A percentile compares a stretch with the other conserved stretches of the same genome.
Evolutionary conservation across 306 rosid species (phyloP).

Genomic region (Cicer judaicum): DNA sequence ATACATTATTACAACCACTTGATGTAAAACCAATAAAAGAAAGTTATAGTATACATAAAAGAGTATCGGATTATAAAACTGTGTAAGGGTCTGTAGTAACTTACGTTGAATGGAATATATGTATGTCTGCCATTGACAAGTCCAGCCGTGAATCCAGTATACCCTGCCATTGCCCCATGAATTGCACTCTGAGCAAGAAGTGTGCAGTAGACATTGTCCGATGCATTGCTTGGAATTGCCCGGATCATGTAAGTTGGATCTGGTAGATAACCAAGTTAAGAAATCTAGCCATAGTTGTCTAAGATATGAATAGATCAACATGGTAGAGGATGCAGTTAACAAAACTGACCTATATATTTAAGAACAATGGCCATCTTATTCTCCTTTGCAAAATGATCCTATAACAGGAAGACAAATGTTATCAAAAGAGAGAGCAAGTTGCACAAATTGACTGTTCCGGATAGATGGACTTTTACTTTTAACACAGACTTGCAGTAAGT

Average conservation of each 20-base stretch:
- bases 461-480: slow-evolving; percentile 11
- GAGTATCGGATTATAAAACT: slow-evolving; percentile 22
- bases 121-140: slow-evolving; percentile 89
- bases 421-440: slow-evolving; percentile 26
- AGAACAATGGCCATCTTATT: slow-evolving; percentile 63
- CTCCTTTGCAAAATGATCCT: slow-evolving; percentile 68
- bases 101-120: slow-evolving; percentile 81
- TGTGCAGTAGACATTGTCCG: slow-evolving; percentile 89
- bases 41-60: slow-evolving; percentile 5
- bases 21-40: neutral
- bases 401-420: slow-evolving; percentile 33
- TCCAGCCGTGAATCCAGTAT: slow-evolving; percentile 76
- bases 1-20: neutral
- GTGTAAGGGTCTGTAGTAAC: slow-evolving; percentile 28
- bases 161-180: slow-evolving; percentile 97
- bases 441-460: slow-evolving; percentile 26
- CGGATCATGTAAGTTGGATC: slow-evolving; percentile 98
- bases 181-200: slow-evolving; percentile 93
- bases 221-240: slow-evolving; percentile 87
- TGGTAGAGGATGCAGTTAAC: slow-evolving; percentile 18
- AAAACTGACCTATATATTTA: slow-evolving; percentile 77
- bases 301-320: slow-evolving; percentile 33
- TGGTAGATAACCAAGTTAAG: slow-evolving; percentile 46
- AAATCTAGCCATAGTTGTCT: slow-evolving; percentile 23
- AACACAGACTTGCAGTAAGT: slow-evolving; percentile 19